Percentiles rank a stretch among this genome's conserved stretches.
These are phyloP conservation scores for Kwoniella europaea DNA, from an alignment of 768 basidiomycete species.

Conservation along the genomic window DNA sequence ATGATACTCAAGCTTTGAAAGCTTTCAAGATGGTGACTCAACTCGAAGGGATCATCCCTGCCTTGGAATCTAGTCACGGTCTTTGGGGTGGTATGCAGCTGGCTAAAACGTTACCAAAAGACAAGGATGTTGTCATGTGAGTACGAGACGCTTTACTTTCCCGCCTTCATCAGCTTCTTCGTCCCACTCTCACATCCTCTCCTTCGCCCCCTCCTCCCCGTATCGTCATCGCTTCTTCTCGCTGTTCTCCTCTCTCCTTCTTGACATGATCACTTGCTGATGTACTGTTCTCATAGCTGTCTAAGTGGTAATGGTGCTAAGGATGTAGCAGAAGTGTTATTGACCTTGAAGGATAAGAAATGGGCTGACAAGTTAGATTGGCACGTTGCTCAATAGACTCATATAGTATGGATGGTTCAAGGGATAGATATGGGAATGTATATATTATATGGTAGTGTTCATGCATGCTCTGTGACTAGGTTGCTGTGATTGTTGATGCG, in stretches of 20 bases:
- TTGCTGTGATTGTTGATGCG: too few species aligned
- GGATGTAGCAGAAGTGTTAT: constrained; percentile 92
- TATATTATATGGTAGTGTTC: background rate
- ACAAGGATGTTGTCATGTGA: constrained; percentile 87
- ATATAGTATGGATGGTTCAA: background rate
- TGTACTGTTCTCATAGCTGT: constrained; percentile 60
- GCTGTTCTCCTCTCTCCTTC: background rate
- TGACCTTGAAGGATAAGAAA: constrained; percentile 71
- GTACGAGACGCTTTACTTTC: constrained; percentile 54
- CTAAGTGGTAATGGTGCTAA: constrained; percentile 96
- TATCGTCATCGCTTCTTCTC: background rate
- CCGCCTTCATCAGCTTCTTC: background rate
- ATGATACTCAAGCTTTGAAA: constrained; percentile 88
- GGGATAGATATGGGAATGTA: background rate
- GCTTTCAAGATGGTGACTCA: constrained; percentile 92
- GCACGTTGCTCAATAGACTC: constrained; percentile 66
- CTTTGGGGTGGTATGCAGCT: constrained; percentile 88
- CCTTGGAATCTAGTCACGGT: constrained; percentile 93
- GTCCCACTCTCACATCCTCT: background rate
- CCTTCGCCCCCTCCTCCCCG: background rate
- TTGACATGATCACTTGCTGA: background rate
- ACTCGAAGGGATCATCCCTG: constrained; percentile 95
- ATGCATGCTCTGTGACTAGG: too few species aligned
- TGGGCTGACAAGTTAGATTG: constrained; percentile 94
- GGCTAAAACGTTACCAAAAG: constrained; percentile 81